phyloP scores from a whole-genome alignment of 768 basidiomycete species.

The Cystobasidiopsis lactophilus region DNA sequence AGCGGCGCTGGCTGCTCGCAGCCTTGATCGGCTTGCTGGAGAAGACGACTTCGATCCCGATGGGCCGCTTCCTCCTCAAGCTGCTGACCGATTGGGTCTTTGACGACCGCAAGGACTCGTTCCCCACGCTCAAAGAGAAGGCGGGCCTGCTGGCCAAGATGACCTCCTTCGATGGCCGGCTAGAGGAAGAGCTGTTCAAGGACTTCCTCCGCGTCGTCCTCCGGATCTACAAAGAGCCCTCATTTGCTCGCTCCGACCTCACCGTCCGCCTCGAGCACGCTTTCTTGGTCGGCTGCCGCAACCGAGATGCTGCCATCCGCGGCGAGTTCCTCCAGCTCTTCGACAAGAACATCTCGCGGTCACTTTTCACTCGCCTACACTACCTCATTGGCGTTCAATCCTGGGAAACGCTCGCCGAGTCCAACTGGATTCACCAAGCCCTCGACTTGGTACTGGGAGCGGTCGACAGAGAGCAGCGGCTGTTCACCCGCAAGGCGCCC shows the following conservation, averaged over 20 bases:
- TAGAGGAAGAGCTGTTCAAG: slow-evolving; percentile 55
- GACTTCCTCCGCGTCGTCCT: slow-evolving; percentile 73
- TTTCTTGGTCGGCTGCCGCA: slow-evolving; percentile 76
- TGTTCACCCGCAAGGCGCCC: slow-evolving; percentile 19
- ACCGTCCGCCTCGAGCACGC: slow-evolving; percentile 80
- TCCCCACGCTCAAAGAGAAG: slow-evolving; percentile 90
- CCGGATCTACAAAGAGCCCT: slow-evolving; percentile 77
- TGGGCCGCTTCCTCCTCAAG: slow-evolving; percentile 69
- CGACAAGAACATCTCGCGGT: slow-evolving; percentile 67
- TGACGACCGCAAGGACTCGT: slow-evolving; percentile 48
- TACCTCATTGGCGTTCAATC: slow-evolving; percentile 82
- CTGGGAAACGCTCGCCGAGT: slow-evolving; percentile 79
- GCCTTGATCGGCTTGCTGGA: slow-evolving; percentile 63
- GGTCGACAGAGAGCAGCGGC: slow-evolving; percentile 26
- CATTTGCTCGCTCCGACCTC: slow-evolving; percentile 69
- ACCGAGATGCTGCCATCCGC: slow-evolving; percentile 52
- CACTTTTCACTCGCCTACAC: slow-evolving; percentile 54
- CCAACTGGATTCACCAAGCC: slow-evolving; percentile 84
- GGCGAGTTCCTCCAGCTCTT: slow-evolving; percentile 73
- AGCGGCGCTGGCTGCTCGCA: slow-evolving; percentile 55
- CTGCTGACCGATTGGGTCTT: slow-evolving; percentile 78
- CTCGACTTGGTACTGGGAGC: slow-evolving; percentile 69
- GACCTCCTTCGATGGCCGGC: slow-evolving; percentile 39
- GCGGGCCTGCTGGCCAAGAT: slow-evolving; percentile 71
- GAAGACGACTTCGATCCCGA: slow-evolving; percentile 54